Evolutionary conservation across 306 rosid genomes (phyloP).

Genomic region (Cicer yamashitae): DNA sequence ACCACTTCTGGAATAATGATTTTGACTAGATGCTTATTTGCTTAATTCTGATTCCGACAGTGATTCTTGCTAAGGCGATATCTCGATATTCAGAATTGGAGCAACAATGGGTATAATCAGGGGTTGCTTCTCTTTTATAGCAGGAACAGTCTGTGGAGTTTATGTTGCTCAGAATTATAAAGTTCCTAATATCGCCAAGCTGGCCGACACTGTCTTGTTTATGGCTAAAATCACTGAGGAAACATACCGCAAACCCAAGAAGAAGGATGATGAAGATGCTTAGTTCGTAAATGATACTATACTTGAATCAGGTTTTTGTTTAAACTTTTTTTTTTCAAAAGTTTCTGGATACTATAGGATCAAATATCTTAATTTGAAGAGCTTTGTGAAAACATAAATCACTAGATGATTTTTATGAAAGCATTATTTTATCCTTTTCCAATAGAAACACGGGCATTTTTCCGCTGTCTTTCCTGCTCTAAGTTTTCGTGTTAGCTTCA

Average conservation of each 20-base stretch:
- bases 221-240: slow-evolving; percentile 67
- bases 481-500: neutral
- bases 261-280: slow-evolving; percentile 50
- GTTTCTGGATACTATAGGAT: slow-evolving; percentile 34
- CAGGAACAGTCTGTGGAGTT: slow-evolving; percentile 69
- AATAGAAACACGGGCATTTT: slow-evolving; percentile 19
- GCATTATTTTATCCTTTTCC: slow-evolving; percentile 14
- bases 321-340: neutral
- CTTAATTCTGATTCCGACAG: too few species aligned
- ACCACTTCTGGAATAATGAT: neutral
- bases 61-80: too few species aligned
- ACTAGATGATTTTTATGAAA: slow-evolving; percentile 3
- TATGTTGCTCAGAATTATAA: slow-evolving; percentile 85
- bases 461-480: slow-evolving; percentile 17
- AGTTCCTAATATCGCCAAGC: slow-evolving; percentile 76
- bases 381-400: slow-evolving; percentile 12
- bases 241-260: slow-evolving; percentile 74
- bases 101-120: slow-evolving; percentile 74
- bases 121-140: slow-evolving; percentile 73
- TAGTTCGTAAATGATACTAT: slow-evolving; percentile 14
- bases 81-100: too few species aligned
- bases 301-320: slow-evolving; percentile 47
- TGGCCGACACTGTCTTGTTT: slow-evolving; percentile 64
- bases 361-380: neutral
- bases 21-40: too few species aligned